Base-by-base conservation (phyloP, 257 asterid genomes). In the Forsythia viridissima region DNA sequence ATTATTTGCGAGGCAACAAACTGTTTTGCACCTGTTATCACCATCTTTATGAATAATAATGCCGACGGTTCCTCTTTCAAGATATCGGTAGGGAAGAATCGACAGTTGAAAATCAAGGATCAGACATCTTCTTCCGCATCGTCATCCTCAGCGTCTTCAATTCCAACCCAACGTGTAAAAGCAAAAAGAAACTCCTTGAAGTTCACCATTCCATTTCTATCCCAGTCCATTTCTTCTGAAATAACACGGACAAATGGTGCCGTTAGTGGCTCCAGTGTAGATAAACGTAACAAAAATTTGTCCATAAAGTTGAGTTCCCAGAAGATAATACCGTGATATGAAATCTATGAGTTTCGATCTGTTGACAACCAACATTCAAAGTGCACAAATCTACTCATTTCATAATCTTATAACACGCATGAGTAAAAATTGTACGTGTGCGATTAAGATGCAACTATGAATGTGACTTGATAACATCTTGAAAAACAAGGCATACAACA, bases 201-300 rank as follows among this genome's bases (percentile, higher is more conserved):
- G 90, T 88, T 94, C 48, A 91, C 98, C 88, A 78, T 90, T 76
- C 98, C 98, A 71, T 93, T 94, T 81, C 84, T 90, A 85, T 92
- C 97, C 98, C 98, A 92, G 84, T 94, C 98, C 98, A 94, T 94
- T 87, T 94, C 99, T 78, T 94, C 99, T 94, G 91, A 82, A 88
- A 87, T 61, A 69, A 75, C 20, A 37, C 20, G 65, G 77, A 16
- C 20, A 42, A 0, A 9, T 68, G 46, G 16, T 55, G 65, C 30
- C 42, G 11, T 67, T 80, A 67, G 52, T 9, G 0, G 68, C 63
- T 15, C 41, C n/a, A 66, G 20, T 55, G 30, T 18, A 6, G 24
- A 55, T 15, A 15, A 51, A 51, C 4, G 20, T 51, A 16, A 51
- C 6, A 16, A 51, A 24, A 51, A 44, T 44, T 51, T 51, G 16